Conservation (phyloP, 768 basidiomycete genomes). For the Gloeophyllum trabeum region DNA sequence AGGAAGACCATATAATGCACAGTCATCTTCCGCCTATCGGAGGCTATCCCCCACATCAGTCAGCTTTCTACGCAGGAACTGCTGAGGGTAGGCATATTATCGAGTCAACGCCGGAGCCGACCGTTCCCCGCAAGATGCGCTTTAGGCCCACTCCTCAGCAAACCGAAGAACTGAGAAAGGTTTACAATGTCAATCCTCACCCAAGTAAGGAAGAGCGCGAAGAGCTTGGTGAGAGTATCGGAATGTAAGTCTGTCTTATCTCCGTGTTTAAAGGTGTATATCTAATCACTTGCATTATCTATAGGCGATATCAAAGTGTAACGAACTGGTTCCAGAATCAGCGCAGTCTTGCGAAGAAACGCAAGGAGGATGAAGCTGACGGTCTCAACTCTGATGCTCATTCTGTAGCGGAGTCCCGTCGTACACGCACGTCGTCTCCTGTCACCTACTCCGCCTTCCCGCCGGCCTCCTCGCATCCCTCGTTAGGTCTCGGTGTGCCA, state of each 20-base stretch:
- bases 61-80: slow-evolving; percentile 32
- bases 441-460: slow-evolving; percentile 18
- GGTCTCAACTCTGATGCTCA: slow-evolving; percentile 16
- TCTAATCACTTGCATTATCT: slow-evolving; percentile 9
- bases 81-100: slow-evolving; percentile 38
- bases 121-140: slow-evolving; percentile 48
- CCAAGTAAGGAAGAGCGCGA: slow-evolving; percentile 60
- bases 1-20: slow-evolving; percentile 28
- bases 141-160: slow-evolving; percentile 54
- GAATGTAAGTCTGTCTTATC: slow-evolving; percentile 46
- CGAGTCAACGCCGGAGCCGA: slow-evolving; percentile 27
- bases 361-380: slow-evolving; percentile 43
- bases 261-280: slow-evolving; percentile 7
- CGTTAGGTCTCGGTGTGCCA: slow-evolving; percentile 20
- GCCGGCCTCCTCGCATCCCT: slow-evolving; percentile 17
- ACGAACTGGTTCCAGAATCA: slow-evolving; percentile 88
- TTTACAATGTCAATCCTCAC: slow-evolving; percentile 54
- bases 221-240: slow-evolving; percentile 53
- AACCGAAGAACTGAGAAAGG: slow-evolving; percentile 54
- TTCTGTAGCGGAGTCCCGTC: slow-evolving; percentile 12
- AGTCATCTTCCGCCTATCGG: slow-evolving; percentile 21
- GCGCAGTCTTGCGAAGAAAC: slow-evolving; percentile 66
- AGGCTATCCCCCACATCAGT: slow-evolving; percentile 21
- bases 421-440: slow-evolving; percentile 10
- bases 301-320: slow-evolving; percentile 68